A percentile compares a stretch with the other conserved stretches of the same genome.
Conservation (phyloP, 2,329 filamentous ascomycete species). For the Hypoxylon sp. region DNA sequence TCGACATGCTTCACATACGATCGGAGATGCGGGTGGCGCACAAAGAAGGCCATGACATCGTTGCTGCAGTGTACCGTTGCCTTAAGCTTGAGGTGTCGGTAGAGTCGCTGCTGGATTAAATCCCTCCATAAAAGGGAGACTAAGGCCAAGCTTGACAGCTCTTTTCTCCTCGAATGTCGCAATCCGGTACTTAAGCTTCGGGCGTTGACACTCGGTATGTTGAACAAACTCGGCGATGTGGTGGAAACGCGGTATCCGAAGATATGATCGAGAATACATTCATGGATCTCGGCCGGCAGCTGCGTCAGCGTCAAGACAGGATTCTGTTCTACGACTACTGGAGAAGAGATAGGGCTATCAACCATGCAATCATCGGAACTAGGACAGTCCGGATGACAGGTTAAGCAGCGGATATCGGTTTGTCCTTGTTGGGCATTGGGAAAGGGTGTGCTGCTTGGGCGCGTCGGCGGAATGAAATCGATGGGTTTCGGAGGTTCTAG, state of each 20-base stretch:
- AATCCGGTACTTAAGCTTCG: constrained; percentile 73
- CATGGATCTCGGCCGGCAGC: constrained; percentile 77
- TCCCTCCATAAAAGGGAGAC: constrained; percentile 73
- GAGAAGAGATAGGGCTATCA: constrained; percentile 44
- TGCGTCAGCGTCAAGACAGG: constrained; percentile 58
- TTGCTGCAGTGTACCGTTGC: constrained; percentile 73
- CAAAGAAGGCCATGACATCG: constrained; percentile 71
- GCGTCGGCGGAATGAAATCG: constrained; percentile 62
- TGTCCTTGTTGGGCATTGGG: constrained; percentile 65
- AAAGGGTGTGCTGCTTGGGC: constrained; percentile 71
- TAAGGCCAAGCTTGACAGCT: constrained; percentile 74
- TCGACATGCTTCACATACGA: constrained; percentile 78
- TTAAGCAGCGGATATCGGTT: constrained; percentile 57
- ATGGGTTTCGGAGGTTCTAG: constrained; percentile 60
- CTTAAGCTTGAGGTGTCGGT: constrained; percentile 81
- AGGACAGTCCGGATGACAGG: constrained; percentile 53
- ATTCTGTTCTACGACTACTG: constrained; percentile 43
- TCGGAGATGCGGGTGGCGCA: constrained; percentile 67
- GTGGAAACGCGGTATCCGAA: constrained; percentile 76
- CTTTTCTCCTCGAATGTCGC: constrained; percentile 74
- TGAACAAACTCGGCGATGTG: constrained; percentile 66
- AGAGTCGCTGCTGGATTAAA: constrained; percentile 77
- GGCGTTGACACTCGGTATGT: constrained; percentile 62
- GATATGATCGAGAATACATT: constrained; percentile 76
- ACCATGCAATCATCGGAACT: constrained; percentile 47